Base-by-base conservation (phyloP, 2,329 filamentous ascomycete genomes). In the Neofusicoccum ribis region DNA sequence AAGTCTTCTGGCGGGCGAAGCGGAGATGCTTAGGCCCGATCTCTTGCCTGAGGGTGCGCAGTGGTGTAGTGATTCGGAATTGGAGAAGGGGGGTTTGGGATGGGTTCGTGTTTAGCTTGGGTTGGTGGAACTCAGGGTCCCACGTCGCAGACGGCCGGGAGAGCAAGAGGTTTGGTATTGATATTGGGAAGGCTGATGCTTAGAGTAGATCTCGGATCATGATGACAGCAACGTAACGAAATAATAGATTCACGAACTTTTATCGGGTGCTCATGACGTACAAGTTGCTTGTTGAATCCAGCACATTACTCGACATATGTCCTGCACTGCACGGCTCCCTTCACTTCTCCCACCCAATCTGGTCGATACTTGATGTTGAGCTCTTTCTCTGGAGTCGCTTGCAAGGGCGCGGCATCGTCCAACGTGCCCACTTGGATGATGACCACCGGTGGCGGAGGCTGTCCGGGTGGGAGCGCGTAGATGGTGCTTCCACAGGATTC, bases 331-430 rank as follows among this genome's bases (percentile, higher is more conserved):
- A 41, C 9, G 14, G 51, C 51, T 3, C 37, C 51, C 20, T 56
- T 27, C 3, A 41, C 36, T 17, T 27, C 51, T 11, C 37, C 7
- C 17, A 56, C 36, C 51, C 51, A 56, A 15, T 27, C 36, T 11
- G 36, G 51, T 20, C 51, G 51, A 41, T 56, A 23, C 36, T 56
- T 56, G 36, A 56, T 9, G n/a, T 56, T 56, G 15, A 56, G n/a
- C 20, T 56, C 51, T 9, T 23, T 56, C 36, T 56, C 36, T 15
- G 51, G 51, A 2, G 51, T 23, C 6, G 36, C 36, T 17, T 56
- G 14, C 36, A 56, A 15, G 7, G 51, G 51, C 15, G 15, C 11
- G 11, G 36, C 3, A 27, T 56, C 51, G 27, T 56, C 36, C 36
- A 56, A 17, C 9, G 51, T 56, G 3, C 51, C 51, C 0, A 15